Percentiles rank a stretch among this genome's conserved stretches.
Conservation (phyloP, 1,139 yeast species). For the Kodamaea derodonti region DNA sequence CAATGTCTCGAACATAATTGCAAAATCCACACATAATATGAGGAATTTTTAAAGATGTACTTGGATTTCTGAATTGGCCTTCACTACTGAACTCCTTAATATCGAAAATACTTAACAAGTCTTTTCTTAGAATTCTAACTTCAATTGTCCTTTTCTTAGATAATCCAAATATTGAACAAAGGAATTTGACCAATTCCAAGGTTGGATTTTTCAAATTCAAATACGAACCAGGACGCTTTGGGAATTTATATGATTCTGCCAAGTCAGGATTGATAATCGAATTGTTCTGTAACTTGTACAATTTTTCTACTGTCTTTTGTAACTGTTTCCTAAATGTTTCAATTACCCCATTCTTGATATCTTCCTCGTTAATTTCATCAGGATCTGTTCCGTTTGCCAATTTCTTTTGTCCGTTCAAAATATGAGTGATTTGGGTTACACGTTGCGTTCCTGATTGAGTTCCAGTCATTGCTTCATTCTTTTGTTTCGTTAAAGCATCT, state of each 20-base stretch:
- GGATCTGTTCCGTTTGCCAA: constrained; percentile 16
- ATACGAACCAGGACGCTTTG: constrained; percentile 69
- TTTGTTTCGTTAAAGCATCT: constrained; percentile 62
- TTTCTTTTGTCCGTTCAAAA: constrained; percentile 42
- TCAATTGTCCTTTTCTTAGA: constrained; percentile 66
- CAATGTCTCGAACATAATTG: constrained; percentile 69
- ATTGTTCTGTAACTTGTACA: constrained; percentile 68
- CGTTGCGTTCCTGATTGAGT: constrained; percentile 51
- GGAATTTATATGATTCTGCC: constrained; percentile 65
- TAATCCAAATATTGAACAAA: constrained; percentile 70
- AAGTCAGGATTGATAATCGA: constrained; percentile 66
- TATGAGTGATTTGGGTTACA: constrained; percentile 61
- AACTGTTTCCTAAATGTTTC: constrained; percentile 61
- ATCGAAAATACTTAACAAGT: constrained; percentile 67
- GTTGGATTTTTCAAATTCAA: constrained; percentile 64
- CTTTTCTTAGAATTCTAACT: constrained; percentile 70
- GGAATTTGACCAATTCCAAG: constrained; percentile 69
- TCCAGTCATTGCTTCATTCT: constrained; percentile 37
- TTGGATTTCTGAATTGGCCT: constrained; percentile 74
- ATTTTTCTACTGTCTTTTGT: constrained; percentile 59
- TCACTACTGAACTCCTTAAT: constrained; percentile 80
- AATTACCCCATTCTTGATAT: constrained; percentile 38
- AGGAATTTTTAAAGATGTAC: constrained; percentile 62
- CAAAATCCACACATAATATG: constrained; percentile 80
- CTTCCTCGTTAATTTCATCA: constrained; percentile 26